phyloP scores from a whole-genome alignment of 805 yeast genomes.

The Myxozyma mucilagina region DNA sequence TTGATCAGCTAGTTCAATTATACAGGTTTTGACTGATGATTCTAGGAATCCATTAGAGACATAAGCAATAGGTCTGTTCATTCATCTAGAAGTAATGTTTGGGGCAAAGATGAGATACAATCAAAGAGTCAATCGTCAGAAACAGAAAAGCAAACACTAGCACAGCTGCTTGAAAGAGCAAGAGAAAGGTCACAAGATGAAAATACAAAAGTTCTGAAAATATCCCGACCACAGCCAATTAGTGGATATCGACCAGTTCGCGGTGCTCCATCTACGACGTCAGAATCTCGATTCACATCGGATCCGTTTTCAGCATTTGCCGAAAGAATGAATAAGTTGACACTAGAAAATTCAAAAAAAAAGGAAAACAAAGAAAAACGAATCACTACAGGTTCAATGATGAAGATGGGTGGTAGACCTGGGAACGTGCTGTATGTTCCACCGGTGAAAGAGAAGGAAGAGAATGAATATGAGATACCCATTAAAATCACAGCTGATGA shows the following conservation, averaged over 20 bases:
- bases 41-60: no score
- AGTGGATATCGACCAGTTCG: not conserved
- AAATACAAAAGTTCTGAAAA: not conserved
- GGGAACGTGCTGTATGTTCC: constrained; percentile 6
- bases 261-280: constrained; percentile 3
- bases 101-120: not conserved
- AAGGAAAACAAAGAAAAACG: not conserved
- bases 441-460: not conserved
- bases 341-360: not conserved
- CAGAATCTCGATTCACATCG: constrained; percentile 3
- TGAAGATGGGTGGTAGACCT: not conserved
- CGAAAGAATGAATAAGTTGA: not conserved
- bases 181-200: not conserved
- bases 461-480: not conserved
- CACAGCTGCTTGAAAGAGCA: not conserved
- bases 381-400: not conserved
- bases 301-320: constrained; percentile 11
- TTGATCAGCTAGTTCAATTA: not conserved
- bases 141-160: not conserved
- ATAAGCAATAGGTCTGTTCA: no score
- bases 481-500: constrained; percentile 7
- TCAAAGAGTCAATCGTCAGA: not conserved
- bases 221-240: not conserved
- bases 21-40: no score
- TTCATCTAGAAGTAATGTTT: not conserved